Base-by-base conservation (phyloP, 1,284 basidiomycete genomes). In the Psilocybe mexicana region DNA sequence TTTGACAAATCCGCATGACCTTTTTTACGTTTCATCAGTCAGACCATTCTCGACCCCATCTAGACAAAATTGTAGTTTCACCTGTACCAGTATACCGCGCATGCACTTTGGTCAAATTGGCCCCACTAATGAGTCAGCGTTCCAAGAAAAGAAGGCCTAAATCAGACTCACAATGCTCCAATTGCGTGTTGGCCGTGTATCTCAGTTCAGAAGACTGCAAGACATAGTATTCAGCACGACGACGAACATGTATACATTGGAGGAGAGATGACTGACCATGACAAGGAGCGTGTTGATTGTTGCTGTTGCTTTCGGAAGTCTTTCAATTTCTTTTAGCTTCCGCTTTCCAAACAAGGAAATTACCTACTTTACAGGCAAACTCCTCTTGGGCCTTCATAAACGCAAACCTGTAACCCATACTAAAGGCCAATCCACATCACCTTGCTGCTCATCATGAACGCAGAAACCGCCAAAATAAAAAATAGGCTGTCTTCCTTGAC, bases 61-160 rank as follows among this genome's bases (percentile, higher is more conserved):
- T 5, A 50, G 14, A 23, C 51, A 52, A 30, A 43, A 65, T 52
- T 61, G 51, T 30, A 57, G 53, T 76, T 84, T 61, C 63, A 91
- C 91, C 90, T 55, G 93, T 97, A 58, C 96, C 96, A 23, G 94
- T 96, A 74, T 99, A 98, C 57, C 96, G 86, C 66, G 96, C 92
- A 74, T 98, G 96, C 61, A 98, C 93, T 96, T 59, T 36, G 36
- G 25, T 38, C 11, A 40, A 25, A 18, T 35, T 35, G 26, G 6
- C 0, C 11, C 26, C 12, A 11, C 8, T 43, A 14, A 18, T 47
- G 36, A 48, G 43, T n/a, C 49, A 43, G 24, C 8, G 40, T 30
- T 28, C 23, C 40, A 43, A n/a, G 8, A 33, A 10, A 49, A 11
- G 26, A 60, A n/a, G 58, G 51, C 30, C 7, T 48, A 50, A 58